Percentiles rank a stretch among this genome's conserved stretches.
Evolutionary conservation across 495 filamentous ascomycete genomes (phyloP).

Genomic region (Aspergillus biplanus): DNA sequence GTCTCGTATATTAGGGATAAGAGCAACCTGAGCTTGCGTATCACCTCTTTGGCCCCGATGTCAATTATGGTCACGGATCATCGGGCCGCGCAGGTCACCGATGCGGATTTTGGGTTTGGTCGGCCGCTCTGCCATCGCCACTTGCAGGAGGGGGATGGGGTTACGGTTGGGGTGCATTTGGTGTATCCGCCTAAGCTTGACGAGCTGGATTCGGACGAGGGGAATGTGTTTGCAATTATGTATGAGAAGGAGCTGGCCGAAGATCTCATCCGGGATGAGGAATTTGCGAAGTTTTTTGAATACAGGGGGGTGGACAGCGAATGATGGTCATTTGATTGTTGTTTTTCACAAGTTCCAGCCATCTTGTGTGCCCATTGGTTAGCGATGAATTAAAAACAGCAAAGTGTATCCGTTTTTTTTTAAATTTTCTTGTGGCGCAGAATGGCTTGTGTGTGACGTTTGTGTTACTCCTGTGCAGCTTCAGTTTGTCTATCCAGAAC

Average conservation of each 20-base stretch:
- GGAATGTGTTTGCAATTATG: constrained; percentile 44
- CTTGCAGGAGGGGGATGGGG: constrained; percentile 25
- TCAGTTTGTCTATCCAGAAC: too few relatives aligned
- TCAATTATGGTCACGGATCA: constrained; percentile 32
- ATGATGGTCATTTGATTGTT: neutral
- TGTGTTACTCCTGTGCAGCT: too few relatives aligned
- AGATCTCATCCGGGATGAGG: constrained; percentile 40
- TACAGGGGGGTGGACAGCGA: constrained; percentile 38
- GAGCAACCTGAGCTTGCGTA: constrained; percentile 26
- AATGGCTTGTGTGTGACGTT: too few relatives aligned
- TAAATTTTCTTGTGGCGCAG: too few relatives aligned
- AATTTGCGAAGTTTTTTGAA: constrained; percentile 45
- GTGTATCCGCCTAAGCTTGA: constrained; percentile 28
- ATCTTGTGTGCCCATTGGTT: too few relatives aligned
- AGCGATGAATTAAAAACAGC: too few relatives aligned
- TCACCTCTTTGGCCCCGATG: constrained; percentile 25
- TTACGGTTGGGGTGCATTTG: constrained; percentile 21
- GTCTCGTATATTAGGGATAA: constrained; percentile 44
- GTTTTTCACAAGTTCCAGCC: too few relatives aligned
- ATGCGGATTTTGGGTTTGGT: constrained; percentile 30
- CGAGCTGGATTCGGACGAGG: constrained; percentile 38
- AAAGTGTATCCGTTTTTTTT: too few relatives aligned
- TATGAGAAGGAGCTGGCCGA: constrained; percentile 41
- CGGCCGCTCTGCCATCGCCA: constrained; percentile 26
- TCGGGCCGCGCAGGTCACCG: constrained; percentile 27